Base-by-base conservation (phyloP, 805 yeast genomes). In the Candida sphagnicola region DNA sequence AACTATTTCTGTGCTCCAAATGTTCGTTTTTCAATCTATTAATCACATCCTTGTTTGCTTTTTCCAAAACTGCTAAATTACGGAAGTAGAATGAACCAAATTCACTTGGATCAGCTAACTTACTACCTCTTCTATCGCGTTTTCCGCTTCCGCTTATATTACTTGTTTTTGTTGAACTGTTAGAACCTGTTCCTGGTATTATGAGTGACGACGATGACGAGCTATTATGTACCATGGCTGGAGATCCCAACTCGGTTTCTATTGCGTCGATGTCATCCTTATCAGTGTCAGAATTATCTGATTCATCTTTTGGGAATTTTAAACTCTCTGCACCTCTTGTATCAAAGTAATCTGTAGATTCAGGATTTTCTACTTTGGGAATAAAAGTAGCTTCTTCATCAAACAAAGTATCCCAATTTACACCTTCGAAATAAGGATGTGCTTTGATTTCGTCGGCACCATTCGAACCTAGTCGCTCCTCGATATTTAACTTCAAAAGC, bases 31-130 rank as follows among this genome's bases (percentile, higher is more conserved):
- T 85, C 54, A 93, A 74, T 45, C 96, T 69, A 52, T 86, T 85
- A 46, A 93, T 88, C 11, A 85, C 90, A 61, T 90, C 97, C 54
- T 87, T 88, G 55, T 93, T 93, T 6, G 96, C 97, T 51, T 85
- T 85, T 50, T 93, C 98, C 40, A 95, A 72, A 4, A 93, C 93
- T 4, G 91, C 82, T 45, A 93, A 65, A 56, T 93, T 93, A 47
- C 96, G 73, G 62, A 86, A 93, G 42, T 86, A 82, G 60, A 93
- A 93, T 3, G 93, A 82, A 0, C 99, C 99, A 73, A 93, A 93
- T 51, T 91, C 91, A 17, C 69, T 65, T 2, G 83, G 74, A 40
- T 84, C 91, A 37, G 82, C 83, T 43, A 87, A 59, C 47, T 86
- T 74, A 45, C 86, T 77, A 2, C 87, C 78, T 35, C 93, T 68